A percentile compares a stretch with the other conserved stretches of the same genome.
Conservation (phyloP, 2,329 filamentous ascomycete genomes). For the Arthrobotrys conoides region DNA sequence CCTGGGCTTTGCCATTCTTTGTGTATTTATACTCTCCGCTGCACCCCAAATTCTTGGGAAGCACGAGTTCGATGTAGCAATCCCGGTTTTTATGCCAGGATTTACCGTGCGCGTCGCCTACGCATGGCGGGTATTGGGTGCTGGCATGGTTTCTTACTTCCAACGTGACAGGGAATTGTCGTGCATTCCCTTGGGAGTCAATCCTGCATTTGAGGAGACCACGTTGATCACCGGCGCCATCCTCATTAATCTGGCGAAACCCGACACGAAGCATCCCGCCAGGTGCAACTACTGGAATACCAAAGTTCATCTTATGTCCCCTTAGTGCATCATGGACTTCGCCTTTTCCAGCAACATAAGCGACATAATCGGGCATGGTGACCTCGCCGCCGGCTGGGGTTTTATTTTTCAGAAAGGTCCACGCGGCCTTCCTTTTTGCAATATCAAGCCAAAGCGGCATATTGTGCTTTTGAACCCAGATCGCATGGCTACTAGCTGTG, state of each 20-base stretch:
- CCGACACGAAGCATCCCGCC: not conserved
- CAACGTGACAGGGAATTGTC: no score
- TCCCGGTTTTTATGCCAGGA: not conserved
- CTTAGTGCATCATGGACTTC: no score
- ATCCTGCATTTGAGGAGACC: constrained; percentile 5
- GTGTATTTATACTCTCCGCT: not conserved
- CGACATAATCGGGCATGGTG: not conserved
- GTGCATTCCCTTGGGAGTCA: constrained; percentile 1
- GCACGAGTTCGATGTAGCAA: not conserved
- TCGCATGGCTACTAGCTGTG: constrained; percentile 5
- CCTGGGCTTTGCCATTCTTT: no score
- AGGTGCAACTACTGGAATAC: not conserved
- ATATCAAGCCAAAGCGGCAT: not conserved
- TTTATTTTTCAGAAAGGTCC: not conserved
- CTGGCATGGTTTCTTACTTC: not conserved
- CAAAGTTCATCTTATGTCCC: constrained; percentile 9
- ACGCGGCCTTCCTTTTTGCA: not conserved
- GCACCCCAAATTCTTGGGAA: not conserved
- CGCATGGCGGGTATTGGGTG: not conserved
- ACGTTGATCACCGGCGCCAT: not conserved
- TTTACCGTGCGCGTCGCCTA: not conserved
- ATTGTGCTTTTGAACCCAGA: constrained; percentile 4
- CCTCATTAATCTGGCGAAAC: not conserved
- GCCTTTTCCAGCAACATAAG: no score
- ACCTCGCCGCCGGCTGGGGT: not conserved